Conservation (phyloP, 164 flowering plant species). For the Pachysandra terminalis region DNA sequence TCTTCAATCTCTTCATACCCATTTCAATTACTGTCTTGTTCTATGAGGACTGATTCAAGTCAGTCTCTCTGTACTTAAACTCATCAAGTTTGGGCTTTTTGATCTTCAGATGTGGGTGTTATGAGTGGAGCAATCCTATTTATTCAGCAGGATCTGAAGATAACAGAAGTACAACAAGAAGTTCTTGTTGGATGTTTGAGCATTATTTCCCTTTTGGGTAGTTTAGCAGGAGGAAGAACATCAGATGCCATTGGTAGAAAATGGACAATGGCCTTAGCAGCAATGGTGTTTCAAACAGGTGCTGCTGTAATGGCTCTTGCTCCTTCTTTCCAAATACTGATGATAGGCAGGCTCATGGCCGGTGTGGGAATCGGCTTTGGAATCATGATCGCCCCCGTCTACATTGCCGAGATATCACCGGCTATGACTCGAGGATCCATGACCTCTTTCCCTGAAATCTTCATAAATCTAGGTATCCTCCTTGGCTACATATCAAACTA, state of each 20-base stretch:
- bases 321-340: constrained; percentile 53
- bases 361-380: constrained; percentile 91
- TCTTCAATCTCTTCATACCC: too few species aligned
- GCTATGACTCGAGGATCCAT: constrained; percentile 30
- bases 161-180: constrained; percentile 82
- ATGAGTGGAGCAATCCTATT: constrained; percentile 96
- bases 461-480: constrained; percentile 40
- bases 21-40: too few species aligned
- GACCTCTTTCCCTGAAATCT: constrained; percentile 42
- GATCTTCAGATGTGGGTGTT: constrained; percentile 83
- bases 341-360: constrained; percentile 77
- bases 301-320: constrained; percentile 79
- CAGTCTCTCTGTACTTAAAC: background rate
- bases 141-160: constrained; percentile 80
- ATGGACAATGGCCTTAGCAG: constrained; percentile 94
- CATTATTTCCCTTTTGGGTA: constrained; percentile 80
- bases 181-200: constrained; percentile 77
- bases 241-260: constrained; percentile 88
- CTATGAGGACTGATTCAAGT: too few species aligned
- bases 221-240: constrained; percentile 79
- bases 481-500: constrained; percentile 41
- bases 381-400: constrained; percentile 86
- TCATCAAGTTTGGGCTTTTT: background rate
- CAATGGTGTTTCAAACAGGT: constrained; percentile 73
- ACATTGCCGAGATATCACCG: constrained; percentile 55